Conservation (phyloP, 768 basidiomycete genomes). For the Clitopilus passeckerianus region DNA sequence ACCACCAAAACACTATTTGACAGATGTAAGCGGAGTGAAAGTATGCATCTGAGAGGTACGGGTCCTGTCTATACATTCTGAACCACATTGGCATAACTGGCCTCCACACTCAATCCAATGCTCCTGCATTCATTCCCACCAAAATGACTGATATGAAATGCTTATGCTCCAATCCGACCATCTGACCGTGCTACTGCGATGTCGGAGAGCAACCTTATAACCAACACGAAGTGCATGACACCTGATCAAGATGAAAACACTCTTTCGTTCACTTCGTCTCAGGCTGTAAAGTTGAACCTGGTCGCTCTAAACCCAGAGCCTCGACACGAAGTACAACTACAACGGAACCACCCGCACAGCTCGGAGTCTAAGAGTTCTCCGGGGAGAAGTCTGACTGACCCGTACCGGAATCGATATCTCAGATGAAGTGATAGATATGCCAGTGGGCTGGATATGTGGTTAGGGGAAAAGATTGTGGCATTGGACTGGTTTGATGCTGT, state of each 20-base stretch:
- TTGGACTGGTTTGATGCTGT: not conserved
- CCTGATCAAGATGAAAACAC: not conserved
- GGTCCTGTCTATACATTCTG: not conserved
- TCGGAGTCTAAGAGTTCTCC: not conserved
- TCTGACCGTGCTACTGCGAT: not conserved
- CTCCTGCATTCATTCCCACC: not conserved
- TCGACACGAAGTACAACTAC: not conserved
- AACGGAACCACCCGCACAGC: not conserved
- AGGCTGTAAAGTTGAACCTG: too few relatives aligned
- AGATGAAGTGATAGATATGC: not conserved
- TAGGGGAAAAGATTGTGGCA: not conserved
- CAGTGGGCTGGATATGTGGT: not conserved
- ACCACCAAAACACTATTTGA: not conserved
- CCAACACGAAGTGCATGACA: not conserved
- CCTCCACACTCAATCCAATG: not conserved
- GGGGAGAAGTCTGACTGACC: not conserved
- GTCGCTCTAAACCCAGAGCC: not conserved
- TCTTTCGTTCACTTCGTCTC: too few relatives aligned
- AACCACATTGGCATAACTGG: not conserved
- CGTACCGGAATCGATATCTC: not conserved
- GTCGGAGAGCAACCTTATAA: not conserved
- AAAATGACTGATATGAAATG: not conserved
- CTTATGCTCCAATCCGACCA: not conserved
- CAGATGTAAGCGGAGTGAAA: not conserved
- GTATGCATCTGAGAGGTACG: not conserved